These are phyloP conservation scores for Aspergillus phoenicis DNA, from an alignment of 2,329 filamentous ascomycete genomes.

Conservation along the genomic window DNA sequence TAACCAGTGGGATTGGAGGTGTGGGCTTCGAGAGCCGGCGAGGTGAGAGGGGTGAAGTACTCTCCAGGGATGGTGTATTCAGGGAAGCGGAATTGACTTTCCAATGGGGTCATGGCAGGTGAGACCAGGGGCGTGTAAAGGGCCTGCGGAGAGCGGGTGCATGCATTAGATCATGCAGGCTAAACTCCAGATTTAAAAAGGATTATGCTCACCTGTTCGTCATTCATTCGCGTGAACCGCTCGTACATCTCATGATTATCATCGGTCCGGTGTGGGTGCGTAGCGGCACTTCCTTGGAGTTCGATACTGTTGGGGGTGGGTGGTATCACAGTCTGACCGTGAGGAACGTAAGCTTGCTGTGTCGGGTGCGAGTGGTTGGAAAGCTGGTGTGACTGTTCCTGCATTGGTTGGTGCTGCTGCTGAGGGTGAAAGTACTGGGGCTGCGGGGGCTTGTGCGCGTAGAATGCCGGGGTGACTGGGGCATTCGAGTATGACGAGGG, in stretches of 20 bases:
- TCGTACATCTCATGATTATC: constrained; percentile 48
- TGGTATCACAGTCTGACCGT: constrained; percentile 43
- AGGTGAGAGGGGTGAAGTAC: constrained; percentile 54
- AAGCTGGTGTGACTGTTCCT: constrained; percentile 32
- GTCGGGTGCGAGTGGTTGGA: constrained; percentile 24
- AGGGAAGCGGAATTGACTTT: constrained; percentile 49
- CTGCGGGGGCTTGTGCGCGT: constrained; percentile 35
- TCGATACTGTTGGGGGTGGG: constrained; percentile 54
- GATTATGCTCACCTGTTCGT: constrained; percentile 44
- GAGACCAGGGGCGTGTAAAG: constrained; percentile 54
- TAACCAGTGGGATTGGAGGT: constrained; percentile 40
- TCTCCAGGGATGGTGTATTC: constrained; percentile 53
- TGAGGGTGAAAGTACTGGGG: constrained; percentile 23
- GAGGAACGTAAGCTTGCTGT: constrained; percentile 33
- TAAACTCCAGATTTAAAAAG: not conserved
- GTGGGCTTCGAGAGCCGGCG: constrained; percentile 54
- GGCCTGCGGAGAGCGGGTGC: constrained; percentile 35
- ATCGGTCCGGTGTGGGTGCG: constrained; percentile 45
- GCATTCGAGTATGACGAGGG: constrained; percentile 35
- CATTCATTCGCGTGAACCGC: constrained; percentile 45
- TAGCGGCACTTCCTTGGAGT: constrained; percentile 47
- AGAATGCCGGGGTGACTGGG: constrained; percentile 36
- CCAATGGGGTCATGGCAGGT: constrained; percentile 54
- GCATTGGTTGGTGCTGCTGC: constrained; percentile 30
- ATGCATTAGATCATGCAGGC: constrained; percentile 21